Percentiles rank a stretch among this genome's conserved stretches.
Conservation (phyloP, 2,329 filamentous ascomycete species). For the Coniella vitis region DNA sequence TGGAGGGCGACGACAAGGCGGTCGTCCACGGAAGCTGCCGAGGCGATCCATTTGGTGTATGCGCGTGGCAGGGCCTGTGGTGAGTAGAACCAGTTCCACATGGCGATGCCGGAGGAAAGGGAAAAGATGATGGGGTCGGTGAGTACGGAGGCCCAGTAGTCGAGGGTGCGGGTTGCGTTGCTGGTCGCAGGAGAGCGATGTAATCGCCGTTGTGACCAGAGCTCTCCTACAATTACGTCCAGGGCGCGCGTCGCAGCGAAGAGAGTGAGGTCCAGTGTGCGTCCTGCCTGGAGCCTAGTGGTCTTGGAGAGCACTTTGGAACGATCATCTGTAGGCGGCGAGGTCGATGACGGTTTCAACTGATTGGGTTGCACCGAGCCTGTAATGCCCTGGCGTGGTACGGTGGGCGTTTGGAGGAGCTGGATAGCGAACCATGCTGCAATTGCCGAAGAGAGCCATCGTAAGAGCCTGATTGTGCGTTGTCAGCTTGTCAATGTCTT, state of each 20-base stretch:
- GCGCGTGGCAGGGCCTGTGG: slow-evolving; percentile 63
- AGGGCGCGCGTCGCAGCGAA: slow-evolving; percentile 67
- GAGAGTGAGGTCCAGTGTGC: slow-evolving; percentile 76
- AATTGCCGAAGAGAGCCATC: slow-evolving; percentile 51
- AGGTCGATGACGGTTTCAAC: too few relatives aligned
- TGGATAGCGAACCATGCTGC: slow-evolving; percentile 51
- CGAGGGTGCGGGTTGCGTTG: slow-evolving; percentile 22
- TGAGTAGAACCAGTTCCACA: slow-evolving; percentile 84
- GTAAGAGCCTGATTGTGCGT: slow-evolving; percentile 37
- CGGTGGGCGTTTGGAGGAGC: slow-evolving; percentile 42
- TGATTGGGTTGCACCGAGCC: slow-evolving; percentile 24
- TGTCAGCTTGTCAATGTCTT: slow-evolving; percentile 2
- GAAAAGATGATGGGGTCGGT: slow-evolving; percentile 68
- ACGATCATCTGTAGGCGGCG: slow-evolving; percentile 11
- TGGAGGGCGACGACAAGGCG: slow-evolving; percentile 70
- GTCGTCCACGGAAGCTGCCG: slow-evolving; percentile 66
- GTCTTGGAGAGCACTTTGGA: neutral
- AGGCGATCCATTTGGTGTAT: slow-evolving; percentile 77
- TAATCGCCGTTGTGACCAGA: slow-evolving; percentile 50
- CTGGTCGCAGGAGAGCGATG: slow-evolving; percentile 29
- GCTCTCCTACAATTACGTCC: slow-evolving; percentile 60
- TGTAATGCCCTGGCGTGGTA: slow-evolving; percentile 26
- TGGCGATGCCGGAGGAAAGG: slow-evolving; percentile 65
- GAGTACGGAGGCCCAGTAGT: slow-evolving; percentile 35
- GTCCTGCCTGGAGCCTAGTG: slow-evolving; percentile 46